phyloP scores from a whole-genome alignment of 345 rosid genomes.

The Salix viminalis region DNA sequence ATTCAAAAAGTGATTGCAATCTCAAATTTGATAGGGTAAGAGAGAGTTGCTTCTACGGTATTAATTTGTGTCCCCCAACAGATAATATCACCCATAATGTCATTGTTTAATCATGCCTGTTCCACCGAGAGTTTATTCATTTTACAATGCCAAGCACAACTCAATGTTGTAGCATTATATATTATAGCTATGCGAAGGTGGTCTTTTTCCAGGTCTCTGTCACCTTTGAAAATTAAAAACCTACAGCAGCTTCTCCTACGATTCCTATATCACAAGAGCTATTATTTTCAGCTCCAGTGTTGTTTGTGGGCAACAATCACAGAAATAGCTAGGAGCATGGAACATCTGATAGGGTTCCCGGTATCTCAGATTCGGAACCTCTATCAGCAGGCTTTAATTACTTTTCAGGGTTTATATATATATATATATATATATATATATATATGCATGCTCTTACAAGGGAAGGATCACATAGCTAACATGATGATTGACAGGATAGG shows the following conservation, averaged over 20 bases:
- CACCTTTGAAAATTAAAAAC: too few relatives aligned
- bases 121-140: neutral
- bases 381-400: neutral
- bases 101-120: neutral
- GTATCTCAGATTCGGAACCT: neutral
- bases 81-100: neutral
- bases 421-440: neutral
- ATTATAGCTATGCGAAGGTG: neutral
- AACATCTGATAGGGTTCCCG: neutral
- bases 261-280: neutral
- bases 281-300: neutral
- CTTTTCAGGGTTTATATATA: neutral
- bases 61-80: neutral
- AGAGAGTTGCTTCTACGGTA: neutral
- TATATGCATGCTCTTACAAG: neutral
- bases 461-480: neutral
- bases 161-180: neutral
- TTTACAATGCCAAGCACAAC: neutral
- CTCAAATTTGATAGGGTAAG: neutral
- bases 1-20: neutral
- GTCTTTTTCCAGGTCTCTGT: neutral
- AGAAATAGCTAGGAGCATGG: neutral
- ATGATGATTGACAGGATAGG: conserved; percentile 10
- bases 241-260: neutral
- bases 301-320: neutral